Conservation (phyloP, 2,329 filamentous ascomycete genomes). For the Leptodontidium sp. region DNA sequence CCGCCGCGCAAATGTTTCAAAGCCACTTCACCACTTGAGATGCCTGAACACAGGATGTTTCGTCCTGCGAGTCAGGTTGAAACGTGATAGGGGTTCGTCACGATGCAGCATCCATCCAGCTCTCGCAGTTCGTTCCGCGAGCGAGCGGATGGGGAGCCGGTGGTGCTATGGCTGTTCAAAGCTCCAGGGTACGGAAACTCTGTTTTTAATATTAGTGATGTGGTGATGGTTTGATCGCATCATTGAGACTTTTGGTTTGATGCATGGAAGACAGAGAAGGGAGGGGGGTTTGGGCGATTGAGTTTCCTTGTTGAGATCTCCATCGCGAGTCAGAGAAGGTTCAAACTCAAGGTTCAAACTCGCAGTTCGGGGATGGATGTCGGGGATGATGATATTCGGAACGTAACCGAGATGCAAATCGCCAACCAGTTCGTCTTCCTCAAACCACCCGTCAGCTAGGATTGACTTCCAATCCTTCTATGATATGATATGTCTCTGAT, state of each 20-base stretch:
- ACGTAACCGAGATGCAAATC: background rate
- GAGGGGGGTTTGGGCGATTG: background rate
- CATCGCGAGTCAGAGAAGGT: too few species aligned
- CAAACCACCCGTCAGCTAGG: slow-evolving; percentile 1
- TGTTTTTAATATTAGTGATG: background rate
- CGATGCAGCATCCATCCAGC: background rate
- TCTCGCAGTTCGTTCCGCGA: background rate
- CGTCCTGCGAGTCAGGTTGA: slow-evolving; percentile 12
- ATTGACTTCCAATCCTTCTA: background rate
- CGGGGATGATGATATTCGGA: slow-evolving; percentile 6
- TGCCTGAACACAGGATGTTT: slow-evolving; percentile 7
- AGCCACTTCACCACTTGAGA: slow-evolving; percentile 3
- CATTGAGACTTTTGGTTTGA: background rate
- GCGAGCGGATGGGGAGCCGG: background rate
- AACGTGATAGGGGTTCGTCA: slow-evolving; percentile 16
- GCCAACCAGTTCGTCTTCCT: background rate
- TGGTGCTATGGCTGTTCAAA: slow-evolving; percentile 15
- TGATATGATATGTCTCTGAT: slow-evolving; percentile 1
- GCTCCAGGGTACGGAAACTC: slow-evolving; percentile 7
- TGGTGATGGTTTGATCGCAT: background rate
- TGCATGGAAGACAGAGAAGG: slow-evolving; percentile 16
- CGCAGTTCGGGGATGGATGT: background rate
- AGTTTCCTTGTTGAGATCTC: background rate
- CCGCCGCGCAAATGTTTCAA: slow-evolving; percentile 9
- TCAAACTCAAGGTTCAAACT: too few species aligned